Base-by-base conservation (phyloP, 2,329 filamentous ascomycete species). In the Aspergillus arachidicola region DNA sequence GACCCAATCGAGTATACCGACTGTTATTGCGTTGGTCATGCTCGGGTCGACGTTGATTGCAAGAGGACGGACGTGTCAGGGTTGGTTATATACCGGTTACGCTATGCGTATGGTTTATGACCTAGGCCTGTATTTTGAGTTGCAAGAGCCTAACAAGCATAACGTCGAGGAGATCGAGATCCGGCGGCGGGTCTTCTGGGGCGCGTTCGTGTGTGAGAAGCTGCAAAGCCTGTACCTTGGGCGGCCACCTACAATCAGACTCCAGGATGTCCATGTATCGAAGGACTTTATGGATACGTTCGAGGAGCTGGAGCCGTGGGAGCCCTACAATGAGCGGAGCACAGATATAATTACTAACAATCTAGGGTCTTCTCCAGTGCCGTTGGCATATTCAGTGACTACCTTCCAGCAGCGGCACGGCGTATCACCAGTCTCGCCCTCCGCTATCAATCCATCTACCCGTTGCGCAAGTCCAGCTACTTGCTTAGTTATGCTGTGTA, bases 171-270 rank as follows among this genome's bases (percentile, higher is more conserved):
- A 75, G 43, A 57, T 72, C 9, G 72, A 75, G 58, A 74, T 75
- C 38, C 68, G 71, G 7, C 58, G 69, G 41, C 69, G 76, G 9
- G 71, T 79, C 0, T 76, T 78, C 54, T 77, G 74, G 75, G 73
- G 74, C 1, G 73, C 73, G 1, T 78, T 45, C 21, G 43, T 45
- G 4, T n/a, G 19, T 4, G 85, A 85, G 64, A 86, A 86, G 21
- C 30, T 59, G 21, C 60, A 58, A 34, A 34, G 23, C 9, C 41
- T 62, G 6, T 62, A 62, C 46, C 56, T 46, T 5, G 46, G 46
- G 16, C 38, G 55, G 55, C 30, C 55, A 36, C 34, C 34, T 36
- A 36, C 34, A 2, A 36, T 36, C 28, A 14, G 48, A 38, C 34
- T 58, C 7, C 48, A 46, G 21, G 55, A 54, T 34, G 26, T 30